These are phyloP conservation scores for Cladophialophora psammophila DNA, from an alignment of 2,329 filamentous ascomycete species.

Conservation along the genomic window DNA sequence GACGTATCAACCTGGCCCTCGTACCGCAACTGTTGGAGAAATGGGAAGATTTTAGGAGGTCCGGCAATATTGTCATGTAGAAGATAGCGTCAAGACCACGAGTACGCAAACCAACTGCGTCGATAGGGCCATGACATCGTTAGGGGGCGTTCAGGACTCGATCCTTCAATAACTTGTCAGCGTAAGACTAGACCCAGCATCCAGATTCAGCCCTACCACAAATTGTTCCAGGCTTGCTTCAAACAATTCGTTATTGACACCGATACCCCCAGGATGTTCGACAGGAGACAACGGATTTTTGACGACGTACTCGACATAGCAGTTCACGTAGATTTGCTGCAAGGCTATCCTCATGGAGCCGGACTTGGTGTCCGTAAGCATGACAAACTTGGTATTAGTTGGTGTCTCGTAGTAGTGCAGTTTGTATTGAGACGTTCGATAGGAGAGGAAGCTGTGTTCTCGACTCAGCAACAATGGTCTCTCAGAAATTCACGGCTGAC, in stretches of 20 bases:
- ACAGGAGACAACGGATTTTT: slow-evolving; percentile 69
- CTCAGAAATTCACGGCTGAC: slow-evolving; percentile 21
- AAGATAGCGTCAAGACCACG: neutral
- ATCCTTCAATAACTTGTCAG: slow-evolving; percentile 35
- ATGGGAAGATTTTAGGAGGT: neutral
- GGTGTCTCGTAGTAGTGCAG: slow-evolving; percentile 99
- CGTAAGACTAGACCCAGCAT: neutral
- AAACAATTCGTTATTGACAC: slow-evolving; percentile 71
- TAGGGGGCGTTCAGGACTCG: slow-evolving; percentile 40
- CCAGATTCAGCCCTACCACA: slow-evolving; percentile 49
- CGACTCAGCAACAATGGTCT: slow-evolving; percentile 31
- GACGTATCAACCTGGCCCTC: neutral
- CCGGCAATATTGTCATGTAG: neutral
- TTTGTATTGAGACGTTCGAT: slow-evolving; percentile 93
- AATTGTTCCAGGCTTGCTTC: slow-evolving; percentile 64
- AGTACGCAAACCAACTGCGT: neutral
- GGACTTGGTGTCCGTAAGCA: slow-evolving; percentile 89
- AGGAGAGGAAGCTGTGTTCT: slow-evolving; percentile 80
- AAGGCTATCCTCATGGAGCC: slow-evolving; percentile 91
- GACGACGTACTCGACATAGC: slow-evolving; percentile 91
- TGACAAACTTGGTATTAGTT: slow-evolving; percentile 92
- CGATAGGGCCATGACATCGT: neutral
- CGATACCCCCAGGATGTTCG: slow-evolving; percentile 67
- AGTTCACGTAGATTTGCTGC: slow-evolving; percentile 97
- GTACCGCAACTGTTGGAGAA: neutral